These are phyloP conservation scores for Mucuna pruriens DNA, from an alignment of 306 rosid species.

Conservation along the genomic window DNA sequence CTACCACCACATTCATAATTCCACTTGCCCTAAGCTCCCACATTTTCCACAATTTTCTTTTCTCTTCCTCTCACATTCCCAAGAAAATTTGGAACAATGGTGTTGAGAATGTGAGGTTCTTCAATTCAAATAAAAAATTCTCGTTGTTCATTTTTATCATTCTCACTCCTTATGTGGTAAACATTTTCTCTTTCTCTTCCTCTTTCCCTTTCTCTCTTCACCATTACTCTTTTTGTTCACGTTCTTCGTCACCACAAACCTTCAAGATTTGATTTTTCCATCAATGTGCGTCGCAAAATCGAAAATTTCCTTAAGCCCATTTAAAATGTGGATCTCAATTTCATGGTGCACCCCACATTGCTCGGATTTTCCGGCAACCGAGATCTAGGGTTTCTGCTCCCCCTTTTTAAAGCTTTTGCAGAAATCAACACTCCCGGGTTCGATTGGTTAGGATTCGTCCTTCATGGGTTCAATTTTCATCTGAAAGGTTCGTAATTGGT, in stretches of 20 bases:
- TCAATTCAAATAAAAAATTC: background rate
- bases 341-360: constrained; percentile 27
- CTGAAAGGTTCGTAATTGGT: constrained; percentile 32
- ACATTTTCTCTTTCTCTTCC: background rate
- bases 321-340: constrained; percentile 47
- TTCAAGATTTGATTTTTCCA: constrained; percentile 54
- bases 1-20: constrained; percentile 8
- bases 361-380: constrained; percentile 35
- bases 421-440: background rate
- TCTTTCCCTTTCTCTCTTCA: too few species aligned
- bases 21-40: background rate
- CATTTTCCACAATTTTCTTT: background rate
- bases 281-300: constrained; percentile 42
- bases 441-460: constrained; percentile 5
- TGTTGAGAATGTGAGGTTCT: constrained; percentile 8
- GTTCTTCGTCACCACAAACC: background rate
- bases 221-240: constrained; percentile 18
- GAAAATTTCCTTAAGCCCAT: constrained; percentile 34
- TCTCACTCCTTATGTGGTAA: background rate
- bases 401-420: background rate
- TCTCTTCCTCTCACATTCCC: background rate
- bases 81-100: background rate
- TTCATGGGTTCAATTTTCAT: constrained; percentile 48
- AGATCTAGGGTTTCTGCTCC: constrained; percentile 60
- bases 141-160: background rate